Base-by-base conservation (phyloP, 2,329 filamentous ascomycete genomes). In the Rhynchosporium agropyri region DNA sequence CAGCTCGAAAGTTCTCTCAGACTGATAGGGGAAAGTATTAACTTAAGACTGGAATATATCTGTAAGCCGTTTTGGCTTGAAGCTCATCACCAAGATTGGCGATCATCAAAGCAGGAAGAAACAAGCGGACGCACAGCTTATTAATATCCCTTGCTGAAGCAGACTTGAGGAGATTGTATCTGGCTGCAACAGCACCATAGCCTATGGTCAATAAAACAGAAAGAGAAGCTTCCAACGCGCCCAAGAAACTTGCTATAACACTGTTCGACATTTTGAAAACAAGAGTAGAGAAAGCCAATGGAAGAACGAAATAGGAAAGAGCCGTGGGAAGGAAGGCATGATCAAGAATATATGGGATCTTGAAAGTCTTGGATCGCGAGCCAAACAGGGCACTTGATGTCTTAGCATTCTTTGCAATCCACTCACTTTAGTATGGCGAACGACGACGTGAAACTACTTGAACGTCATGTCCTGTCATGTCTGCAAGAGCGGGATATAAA, bases 141-240 rank as follows among this genome's bases (percentile, higher is more conserved):
- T 81, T 82, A 49, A 85, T 79, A 60, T 83, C 79, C 68, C 82
- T 82, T 7, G 82, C 80, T 3, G 79, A 77, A 33, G 69, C 68
- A 36, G 76, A 75, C 31, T 78, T 79, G 13, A 85, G 73, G 5
- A 84, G 75, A 38, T 78, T 76, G 63, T 79, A 80, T 68, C 83
- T 79, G 9, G 81, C 79, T 4, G 81, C 78, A 10, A 81, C 63
- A 13, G 82, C 80, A 43, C 83, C 83, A 63, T 80, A 83, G 57
- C 74, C 73, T 63, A 84, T 82, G 42, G 82, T 84, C 4, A 85
- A 71, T 1, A 85, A 73, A 0, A 85, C 82, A 1, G 81, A 80
- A 28, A 84, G 70, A 29, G 80, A 80, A 36, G 83, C 83, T 71
- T 85, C 82, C 6, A 85, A 71, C 5, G 82, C 82, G 33, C 81